A percentile compares a stretch with the other conserved stretches of the same genome.
phyloP scores from a whole-genome alignment of 1,139 yeast genomes.

The Lodderomyces oxycetoniae region DNA sequence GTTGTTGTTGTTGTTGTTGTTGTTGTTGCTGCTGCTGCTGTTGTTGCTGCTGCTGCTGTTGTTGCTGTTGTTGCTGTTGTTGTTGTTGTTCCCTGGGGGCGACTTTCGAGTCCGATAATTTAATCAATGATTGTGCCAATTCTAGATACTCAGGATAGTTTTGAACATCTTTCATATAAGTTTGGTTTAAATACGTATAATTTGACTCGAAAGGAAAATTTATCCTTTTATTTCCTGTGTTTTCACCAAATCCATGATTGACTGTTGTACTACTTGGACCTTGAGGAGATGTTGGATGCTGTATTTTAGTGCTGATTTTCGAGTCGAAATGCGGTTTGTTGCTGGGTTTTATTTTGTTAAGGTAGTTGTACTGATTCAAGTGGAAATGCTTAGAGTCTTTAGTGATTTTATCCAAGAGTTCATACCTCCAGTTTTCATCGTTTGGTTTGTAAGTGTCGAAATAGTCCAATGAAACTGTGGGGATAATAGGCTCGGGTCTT shows the following conservation, averaged over 20 bases:
- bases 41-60: constrained; percentile 12
- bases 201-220: constrained; percentile 55
- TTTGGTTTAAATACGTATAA: constrained; percentile 46
- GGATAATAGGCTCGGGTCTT: constrained; percentile 32
- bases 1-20: constrained; percentile 10
- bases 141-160: constrained; percentile 47
- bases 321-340: constrained; percentile 39
- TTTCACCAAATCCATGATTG: constrained; percentile 3
- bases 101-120: constrained; percentile 22
- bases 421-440: constrained; percentile 46
- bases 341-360: constrained; percentile 23
- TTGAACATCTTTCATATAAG: constrained; percentile 43
- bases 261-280: constrained; percentile 18
- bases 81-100: constrained; percentile 6
- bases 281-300: constrained; percentile 16
- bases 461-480: constrained; percentile 44
- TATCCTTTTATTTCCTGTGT: constrained; percentile 21
- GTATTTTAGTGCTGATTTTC: constrained; percentile 34
- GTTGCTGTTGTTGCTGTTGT: too few species aligned
- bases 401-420: constrained; percentile 36
- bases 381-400: constrained; percentile 28
- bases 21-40: constrained; percentile 12
- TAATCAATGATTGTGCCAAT: constrained; percentile 42
- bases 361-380: constrained; percentile 28
- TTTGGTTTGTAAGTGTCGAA: constrained; percentile 47